These are phyloP conservation scores for Mortierella hygrophila DNA, from an alignment of 192 early-diverging fungal genomes.

Conservation along the genomic window DNA sequence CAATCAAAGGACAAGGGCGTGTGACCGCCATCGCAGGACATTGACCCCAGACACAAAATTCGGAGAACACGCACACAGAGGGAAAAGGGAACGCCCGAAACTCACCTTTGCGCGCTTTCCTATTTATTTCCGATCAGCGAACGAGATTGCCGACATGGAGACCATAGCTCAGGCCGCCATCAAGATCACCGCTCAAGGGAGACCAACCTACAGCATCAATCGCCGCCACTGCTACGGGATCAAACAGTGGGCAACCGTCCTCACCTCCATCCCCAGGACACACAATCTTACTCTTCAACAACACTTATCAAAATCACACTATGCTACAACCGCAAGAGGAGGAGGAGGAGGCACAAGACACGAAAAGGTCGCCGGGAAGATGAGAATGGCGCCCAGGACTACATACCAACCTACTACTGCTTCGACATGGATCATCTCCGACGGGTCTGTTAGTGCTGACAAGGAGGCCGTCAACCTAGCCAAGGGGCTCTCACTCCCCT, in stretches of 20 bases:
- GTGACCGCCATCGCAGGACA: too few relatives aligned
- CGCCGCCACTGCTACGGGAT: constrained; percentile 9
- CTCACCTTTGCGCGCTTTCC: background rate
- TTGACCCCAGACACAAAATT: background rate
- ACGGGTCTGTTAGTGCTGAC: constrained; percentile 44
- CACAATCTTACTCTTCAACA: background rate
- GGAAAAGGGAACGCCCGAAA: too few relatives aligned
- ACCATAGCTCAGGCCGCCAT: background rate
- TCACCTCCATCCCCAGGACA: constrained; percentile 23
- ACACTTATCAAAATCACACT: background rate
- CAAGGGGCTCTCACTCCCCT: constrained; percentile 32
- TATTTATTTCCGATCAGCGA: background rate
- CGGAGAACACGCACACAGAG: background rate
- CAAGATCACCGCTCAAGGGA: background rate
- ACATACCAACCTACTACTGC: constrained; percentile 27
- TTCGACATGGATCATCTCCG: constrained; percentile 47
- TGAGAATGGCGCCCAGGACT: constrained; percentile 8
- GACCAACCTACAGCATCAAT: background rate
- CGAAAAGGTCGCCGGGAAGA: constrained; percentile 7
- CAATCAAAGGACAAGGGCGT: background rate
- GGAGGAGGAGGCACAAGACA: constrained; percentile 11
- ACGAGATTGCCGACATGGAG: background rate
- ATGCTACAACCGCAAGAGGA: background rate
- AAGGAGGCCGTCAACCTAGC: constrained; percentile 45
- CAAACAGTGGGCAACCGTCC: constrained; percentile 21